Evolutionary conservation across 2,329 filamentous ascomycete genomes (phyloP).

Genomic region (Colletotrichum orchidophilum): DNA sequence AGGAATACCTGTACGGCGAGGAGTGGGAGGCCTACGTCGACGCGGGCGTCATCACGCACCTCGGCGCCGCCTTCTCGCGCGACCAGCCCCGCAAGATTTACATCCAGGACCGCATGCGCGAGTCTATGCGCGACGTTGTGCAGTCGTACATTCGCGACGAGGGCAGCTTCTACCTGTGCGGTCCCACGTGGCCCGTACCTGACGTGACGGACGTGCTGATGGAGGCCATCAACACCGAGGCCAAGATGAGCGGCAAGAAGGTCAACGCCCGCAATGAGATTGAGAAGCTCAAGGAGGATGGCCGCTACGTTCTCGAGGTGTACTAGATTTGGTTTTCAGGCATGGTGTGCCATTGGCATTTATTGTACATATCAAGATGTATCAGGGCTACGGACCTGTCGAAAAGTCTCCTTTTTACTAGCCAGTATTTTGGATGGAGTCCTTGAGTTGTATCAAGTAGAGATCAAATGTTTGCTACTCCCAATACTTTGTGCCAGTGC

Average conservation of each 20-base stretch:
- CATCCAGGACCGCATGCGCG: conserved; percentile 97
- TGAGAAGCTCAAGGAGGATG: conserved; percentile 94
- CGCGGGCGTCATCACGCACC: conserved; percentile 91
- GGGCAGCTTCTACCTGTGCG: conserved; percentile 96
- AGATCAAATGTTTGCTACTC: not conserved
- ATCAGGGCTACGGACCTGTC: not conserved
- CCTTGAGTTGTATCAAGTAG: not conserved
- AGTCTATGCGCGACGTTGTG: conserved; percentile 84
- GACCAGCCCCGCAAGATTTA: conserved; percentile 99
- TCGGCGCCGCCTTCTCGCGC: conserved; percentile 93
- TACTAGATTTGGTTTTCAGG: conserved; percentile 66
- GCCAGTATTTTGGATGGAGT: not conserved
- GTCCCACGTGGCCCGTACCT: conserved; percentile 97
- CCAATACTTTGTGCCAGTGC: not conserved
- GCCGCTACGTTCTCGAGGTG: conserved; percentile 94
- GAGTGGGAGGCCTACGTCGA: conserved; percentile 99
- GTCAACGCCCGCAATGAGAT: conserved; percentile 90
- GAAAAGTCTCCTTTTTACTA: not conserved
- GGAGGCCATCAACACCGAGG: conserved; percentile 87
- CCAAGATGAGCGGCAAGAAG: conserved; percentile 77
- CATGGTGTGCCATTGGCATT: not conserved
- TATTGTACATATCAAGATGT: not conserved
- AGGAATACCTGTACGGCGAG: conserved; percentile 98
- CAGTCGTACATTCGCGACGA: conserved; percentile 88
- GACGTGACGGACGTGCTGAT: conserved; percentile 94